Evolutionary conservation across 2,329 filamentous ascomycete genomes (phyloP), one percentile per base, ranked within the genome.

Genomic region (Colletotrichum magnum): DNA sequence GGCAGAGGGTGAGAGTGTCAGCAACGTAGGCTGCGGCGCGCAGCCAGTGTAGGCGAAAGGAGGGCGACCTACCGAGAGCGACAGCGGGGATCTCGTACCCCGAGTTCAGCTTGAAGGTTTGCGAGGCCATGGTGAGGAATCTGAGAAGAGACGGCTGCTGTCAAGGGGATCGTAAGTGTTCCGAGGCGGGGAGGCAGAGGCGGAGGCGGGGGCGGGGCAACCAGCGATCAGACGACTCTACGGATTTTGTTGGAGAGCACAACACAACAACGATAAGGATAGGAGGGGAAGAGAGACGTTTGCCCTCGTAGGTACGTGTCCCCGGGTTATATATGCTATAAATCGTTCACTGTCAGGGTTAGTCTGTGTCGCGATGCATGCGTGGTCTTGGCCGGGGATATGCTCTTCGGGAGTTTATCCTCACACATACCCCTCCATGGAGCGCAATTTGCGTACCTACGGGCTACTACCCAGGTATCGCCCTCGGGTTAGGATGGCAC

Each of bases 101-200:
- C 45, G 85, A 90, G 83, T 92, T 92, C 73, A 92, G 86, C 76
- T 87, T 90, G 80, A 89, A 91, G 24, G 82, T 84, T 72, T 86
- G 83, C 72, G 84, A 83, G 68, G 86, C 81, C 87, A 90, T 90
- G 15, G 24, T 47, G 43, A 41, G 18, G 28, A 36, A 36, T 28
- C 28, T 18, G 21, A 10, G 32, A 10, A 36, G 10, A 36, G 32
- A 36, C 32, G 10, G 32, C 32, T 36, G 32, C 32, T 57, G n/a
- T 56, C 26, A 41, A 43, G 50, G 41, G 24, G 59, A 45, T 45
- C 28, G 26, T 18, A 36, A 36, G 32, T 36, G 32, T 36, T 36
- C 32, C 32, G 18, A n/a, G 13, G 16, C 9, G n/a, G 36, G 52
- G 39, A n/a, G 10, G 16, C 32, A 41, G 28, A 58, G 32, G 61